phyloP scores from a whole-genome alignment of 768 basidiomycete species.

The Macrolepiota dolichaula region DNA sequence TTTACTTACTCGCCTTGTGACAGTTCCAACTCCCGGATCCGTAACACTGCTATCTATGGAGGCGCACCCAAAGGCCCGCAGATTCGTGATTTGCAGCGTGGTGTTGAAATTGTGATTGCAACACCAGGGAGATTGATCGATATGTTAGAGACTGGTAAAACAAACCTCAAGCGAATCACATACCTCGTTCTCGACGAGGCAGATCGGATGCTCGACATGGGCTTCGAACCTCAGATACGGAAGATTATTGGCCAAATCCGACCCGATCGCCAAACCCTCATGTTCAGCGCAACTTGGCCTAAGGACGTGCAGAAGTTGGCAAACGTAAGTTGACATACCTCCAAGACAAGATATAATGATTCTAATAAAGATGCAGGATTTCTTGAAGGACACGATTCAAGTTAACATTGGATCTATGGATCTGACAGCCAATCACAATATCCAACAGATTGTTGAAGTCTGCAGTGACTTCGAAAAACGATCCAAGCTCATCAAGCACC shows the following conservation, averaged over 20 bases:
- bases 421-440: slow-evolving; percentile 97
- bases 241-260: slow-evolving; percentile 98
- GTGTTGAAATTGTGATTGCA: slow-evolving; percentile 98
- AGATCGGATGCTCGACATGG: slow-evolving; percentile 99
- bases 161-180: slow-evolving; percentile 92
- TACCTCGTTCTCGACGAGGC: slow-evolving; percentile 99
- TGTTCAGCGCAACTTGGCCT: slow-evolving; percentile 99
- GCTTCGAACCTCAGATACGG: slow-evolving; percentile 99
- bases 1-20: not conserved
- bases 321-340: slow-evolving; percentile 43
- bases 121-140: slow-evolving; percentile 99
- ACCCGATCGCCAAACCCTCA: slow-evolving; percentile 96
- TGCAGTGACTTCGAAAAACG: slow-evolving; percentile 98
- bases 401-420: slow-evolving; percentile 99
- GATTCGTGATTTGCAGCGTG: slow-evolving; percentile 95
- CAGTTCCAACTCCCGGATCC: slow-evolving; percentile 89
- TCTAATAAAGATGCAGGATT: slow-evolving; percentile 56
- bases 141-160: slow-evolving; percentile 96
- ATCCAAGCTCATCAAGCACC: slow-evolving; percentile 91
- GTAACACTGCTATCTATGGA: slow-evolving; percentile 98
- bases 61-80: slow-evolving; percentile 99
- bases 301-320: slow-evolving; percentile 99
- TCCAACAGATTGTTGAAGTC: slow-evolving; percentile 92
- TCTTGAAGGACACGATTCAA: slow-evolving; percentile 94
- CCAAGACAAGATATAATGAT: not conserved